Percentiles rank a stretch among this genome's conserved stretches.
Conservation (phyloP, 345 rosid genomes). For the Punica granatum region DNA sequence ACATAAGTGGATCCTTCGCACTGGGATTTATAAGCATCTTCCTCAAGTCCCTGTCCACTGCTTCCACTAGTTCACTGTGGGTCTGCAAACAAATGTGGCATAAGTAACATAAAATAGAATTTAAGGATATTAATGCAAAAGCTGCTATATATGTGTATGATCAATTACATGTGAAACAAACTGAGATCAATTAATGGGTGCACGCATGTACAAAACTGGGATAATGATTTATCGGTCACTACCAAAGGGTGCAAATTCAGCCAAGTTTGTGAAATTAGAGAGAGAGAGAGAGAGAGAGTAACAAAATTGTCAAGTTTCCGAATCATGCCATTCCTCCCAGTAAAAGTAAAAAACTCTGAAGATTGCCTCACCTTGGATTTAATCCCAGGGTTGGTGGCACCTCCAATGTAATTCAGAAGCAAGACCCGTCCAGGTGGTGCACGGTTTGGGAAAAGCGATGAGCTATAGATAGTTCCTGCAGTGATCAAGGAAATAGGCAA, state of each 20-base stretch:
- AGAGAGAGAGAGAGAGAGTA: too few species aligned
- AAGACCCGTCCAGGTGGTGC: conserved; percentile 71
- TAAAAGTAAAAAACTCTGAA: not conserved
- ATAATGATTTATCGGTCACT: not conserved
- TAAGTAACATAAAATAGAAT: not conserved
- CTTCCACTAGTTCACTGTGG: conserved; percentile 67
- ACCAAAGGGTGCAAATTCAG: not conserved
- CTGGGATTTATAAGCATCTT: conserved; percentile 80
- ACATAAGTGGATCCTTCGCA: conserved; percentile 59
- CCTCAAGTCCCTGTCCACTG: conserved; percentile 79
- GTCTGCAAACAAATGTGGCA: conserved; percentile 28
- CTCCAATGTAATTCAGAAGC: conserved; percentile 83
- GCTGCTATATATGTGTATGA: not conserved
- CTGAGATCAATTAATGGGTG: not conserved
- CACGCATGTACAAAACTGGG: not conserved
- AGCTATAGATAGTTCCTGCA: conserved; percentile 88
- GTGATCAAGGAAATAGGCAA: not conserved
- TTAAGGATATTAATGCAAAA: not conserved
- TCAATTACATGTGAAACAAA: not conserved
- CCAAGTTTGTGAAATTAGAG: not conserved
- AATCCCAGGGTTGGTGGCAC: conserved; percentile 74
- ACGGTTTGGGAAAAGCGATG: conserved; percentile 89
- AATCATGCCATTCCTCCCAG: not conserved
- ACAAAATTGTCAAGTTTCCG: too few species aligned
- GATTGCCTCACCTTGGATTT: conserved; percentile 53